Conservation (phyloP, 805 yeast genomes). For the Ogataea pini region DNA sequence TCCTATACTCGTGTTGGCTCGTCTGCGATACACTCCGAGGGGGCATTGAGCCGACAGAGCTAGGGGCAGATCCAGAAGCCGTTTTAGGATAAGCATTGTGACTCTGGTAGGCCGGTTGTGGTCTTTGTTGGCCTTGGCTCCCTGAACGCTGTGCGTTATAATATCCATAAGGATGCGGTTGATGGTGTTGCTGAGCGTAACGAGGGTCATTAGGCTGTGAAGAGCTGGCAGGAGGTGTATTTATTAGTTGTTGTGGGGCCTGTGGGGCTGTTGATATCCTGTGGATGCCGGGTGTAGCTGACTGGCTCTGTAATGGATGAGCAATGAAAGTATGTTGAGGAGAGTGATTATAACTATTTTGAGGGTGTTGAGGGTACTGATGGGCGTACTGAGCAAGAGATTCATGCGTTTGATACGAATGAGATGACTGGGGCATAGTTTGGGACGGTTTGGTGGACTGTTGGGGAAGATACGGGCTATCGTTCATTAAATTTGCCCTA, state of each 20-base stretch:
- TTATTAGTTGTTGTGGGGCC: not conserved
- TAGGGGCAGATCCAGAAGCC: too few relatives aligned
- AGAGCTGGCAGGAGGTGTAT: not conserved
- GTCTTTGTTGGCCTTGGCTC: not conserved
- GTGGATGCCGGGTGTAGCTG: not conserved
- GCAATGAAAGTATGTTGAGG: conserved; percentile 10
- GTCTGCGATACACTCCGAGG: not conserved
- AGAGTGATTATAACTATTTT: not conserved
- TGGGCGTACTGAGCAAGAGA: conserved; percentile 7
- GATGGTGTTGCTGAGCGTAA: not conserved
- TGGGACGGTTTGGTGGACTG: not conserved
- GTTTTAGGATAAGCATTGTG: too few relatives aligned
- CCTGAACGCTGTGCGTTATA: not conserved
- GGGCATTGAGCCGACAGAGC: not conserved
- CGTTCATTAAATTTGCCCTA: conserved; percentile 29
- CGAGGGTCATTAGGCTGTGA: not conserved
- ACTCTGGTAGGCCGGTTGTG: not conserved
- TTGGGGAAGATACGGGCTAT: conserved; percentile 1
- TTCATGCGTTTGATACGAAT: too few relatives aligned
- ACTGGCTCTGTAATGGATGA: conserved; percentile 16
- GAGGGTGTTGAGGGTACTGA: not conserved
- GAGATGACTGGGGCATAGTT: not conserved
- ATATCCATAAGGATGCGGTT: not conserved
- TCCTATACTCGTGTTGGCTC: not conserved
- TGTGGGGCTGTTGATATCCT: not conserved